Evolutionary conservation across 2,329 filamentous ascomycete species (phyloP).

Genomic region (Aspergillus novofumigatus): DNA sequence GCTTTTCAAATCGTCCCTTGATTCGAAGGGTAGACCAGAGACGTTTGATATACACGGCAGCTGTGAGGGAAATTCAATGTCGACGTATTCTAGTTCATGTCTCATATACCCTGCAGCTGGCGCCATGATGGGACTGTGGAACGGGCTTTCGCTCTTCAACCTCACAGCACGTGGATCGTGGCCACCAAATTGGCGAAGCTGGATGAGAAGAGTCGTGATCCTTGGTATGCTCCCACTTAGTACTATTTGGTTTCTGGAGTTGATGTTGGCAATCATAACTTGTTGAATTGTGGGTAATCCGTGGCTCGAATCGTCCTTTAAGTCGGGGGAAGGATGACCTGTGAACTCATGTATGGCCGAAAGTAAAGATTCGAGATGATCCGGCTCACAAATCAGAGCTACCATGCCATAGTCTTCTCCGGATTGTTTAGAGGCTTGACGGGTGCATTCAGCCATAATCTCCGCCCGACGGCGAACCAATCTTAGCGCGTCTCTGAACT

Average conservation of each 20-base stretch:
- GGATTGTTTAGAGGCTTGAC: conserved; percentile 59
- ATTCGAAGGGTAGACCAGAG: conserved; percentile 70
- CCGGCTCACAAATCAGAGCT: conserved; percentile 80
- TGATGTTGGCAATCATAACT: conserved; percentile 88
- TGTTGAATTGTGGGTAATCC: conserved; percentile 74
- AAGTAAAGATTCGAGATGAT: conserved; percentile 66
- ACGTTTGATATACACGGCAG: conserved; percentile 86
- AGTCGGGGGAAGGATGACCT: conserved; percentile 61
- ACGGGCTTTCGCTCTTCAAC: conserved; percentile 82
- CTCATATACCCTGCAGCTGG: conserved; percentile 75
- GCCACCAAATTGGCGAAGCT: conserved; percentile 82
- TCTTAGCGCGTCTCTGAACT: conserved; percentile 71
- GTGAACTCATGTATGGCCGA: conserved; percentile 75
- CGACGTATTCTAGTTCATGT: conserved; percentile 57
- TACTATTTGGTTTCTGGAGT: conserved; percentile 94
- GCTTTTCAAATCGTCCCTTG: conserved; percentile 70
- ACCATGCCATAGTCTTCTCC: conserved; percentile 93
- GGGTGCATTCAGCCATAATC: conserved; percentile 75
- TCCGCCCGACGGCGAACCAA: conserved; percentile 75
- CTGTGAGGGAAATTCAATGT: conserved; percentile 69
- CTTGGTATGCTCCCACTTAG: conserved; percentile 79
- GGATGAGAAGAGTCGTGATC: conserved; percentile 76
- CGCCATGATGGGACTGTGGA: conserved; percentile 88
- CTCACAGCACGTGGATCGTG: conserved; percentile 86
- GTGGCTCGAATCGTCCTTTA: conserved; percentile 63